Conservation (phyloP, 495 filamentous ascomycete genomes). For the Talaromyces thailandensis region DNA sequence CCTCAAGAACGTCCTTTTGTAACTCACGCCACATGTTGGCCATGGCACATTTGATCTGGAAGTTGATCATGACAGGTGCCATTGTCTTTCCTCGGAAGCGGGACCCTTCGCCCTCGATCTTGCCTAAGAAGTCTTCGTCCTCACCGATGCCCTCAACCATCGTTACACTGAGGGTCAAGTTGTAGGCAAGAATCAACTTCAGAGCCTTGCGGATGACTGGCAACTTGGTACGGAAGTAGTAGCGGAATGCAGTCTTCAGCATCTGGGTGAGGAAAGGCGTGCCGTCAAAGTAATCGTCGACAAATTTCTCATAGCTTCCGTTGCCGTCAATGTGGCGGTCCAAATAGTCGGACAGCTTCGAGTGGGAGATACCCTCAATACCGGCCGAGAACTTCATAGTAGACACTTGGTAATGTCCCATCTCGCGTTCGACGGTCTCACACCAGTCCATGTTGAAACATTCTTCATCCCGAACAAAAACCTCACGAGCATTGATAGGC, state of each 20-base stretch:
- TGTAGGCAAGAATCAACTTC: conserved; percentile 87
- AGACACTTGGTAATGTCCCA: conserved; percentile 70
- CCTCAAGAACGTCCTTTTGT: conserved; percentile 87
- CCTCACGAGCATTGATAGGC: conserved; percentile 82
- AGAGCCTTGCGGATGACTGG: conserved; percentile 85
- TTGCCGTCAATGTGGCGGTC: conserved; percentile 84
- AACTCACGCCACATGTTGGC: conserved; percentile 94
- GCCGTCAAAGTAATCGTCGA: conserved; percentile 90
- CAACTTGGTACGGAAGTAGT: conserved; percentile 71
- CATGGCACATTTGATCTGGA: conserved; percentile 92
- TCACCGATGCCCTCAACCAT: conserved; percentile 82
- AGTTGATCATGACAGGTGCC: conserved; percentile 96
- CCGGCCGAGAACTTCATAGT: conserved; percentile 81
- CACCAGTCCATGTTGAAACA: conserved; percentile 90
- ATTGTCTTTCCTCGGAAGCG: conserved; percentile 80
- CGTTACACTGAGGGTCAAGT: conserved; percentile 82
- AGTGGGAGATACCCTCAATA: conserved; percentile 69
- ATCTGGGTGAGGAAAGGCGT: conserved; percentile 89
- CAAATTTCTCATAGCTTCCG: conserved; percentile 70
- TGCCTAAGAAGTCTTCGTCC: conserved; percentile 66
- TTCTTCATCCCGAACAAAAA: conserved; percentile 82
- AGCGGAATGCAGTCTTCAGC: conserved; percentile 86
- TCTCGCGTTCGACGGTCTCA: conserved; percentile 62
- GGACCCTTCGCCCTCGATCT: conserved; percentile 67
- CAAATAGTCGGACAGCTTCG: conserved; percentile 74